Evolutionary conservation across 1,284 basidiomycete genomes (phyloP).

Genomic region (Sparassis latifolia): DNA sequence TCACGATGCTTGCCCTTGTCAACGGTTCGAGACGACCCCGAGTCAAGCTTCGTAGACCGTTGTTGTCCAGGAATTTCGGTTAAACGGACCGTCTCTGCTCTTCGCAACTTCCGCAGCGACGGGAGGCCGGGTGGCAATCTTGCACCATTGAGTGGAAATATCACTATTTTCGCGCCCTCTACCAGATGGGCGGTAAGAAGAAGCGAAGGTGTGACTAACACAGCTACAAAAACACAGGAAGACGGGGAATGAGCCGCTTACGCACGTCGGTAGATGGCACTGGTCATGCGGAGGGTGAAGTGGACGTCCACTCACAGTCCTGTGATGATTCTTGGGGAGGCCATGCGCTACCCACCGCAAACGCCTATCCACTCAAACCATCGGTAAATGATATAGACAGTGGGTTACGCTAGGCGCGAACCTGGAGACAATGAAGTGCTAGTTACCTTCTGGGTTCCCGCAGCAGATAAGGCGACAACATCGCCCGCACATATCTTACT

Average conservation of each 20-base stretch:
- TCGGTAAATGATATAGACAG: too few species aligned
- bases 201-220: conserved; percentile 48
- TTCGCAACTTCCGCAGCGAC: conserved; percentile 38
- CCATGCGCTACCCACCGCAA: conserved; percentile 66
- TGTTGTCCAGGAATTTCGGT: conserved; percentile 33
- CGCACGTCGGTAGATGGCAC: conserved; percentile 3
- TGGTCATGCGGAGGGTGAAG: conserved; percentile 3
- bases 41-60: conserved; percentile 2
- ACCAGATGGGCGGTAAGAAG: conserved; percentile 52
- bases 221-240: conserved; percentile 29
- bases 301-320: conserved; percentile 37
- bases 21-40: conserved; percentile 2
- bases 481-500: conserved; percentile 67
- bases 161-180: conserved; percentile 37
- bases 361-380: conserved; percentile 38
- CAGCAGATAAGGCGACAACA: conserved; percentile 48
- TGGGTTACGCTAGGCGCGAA: conserved; percentile 5
- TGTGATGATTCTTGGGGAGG: conserved; percentile 53
- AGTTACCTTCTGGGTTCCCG: conserved; percentile 22
- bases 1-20: conserved; percentile 40
- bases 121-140: conserved; percentile 40
- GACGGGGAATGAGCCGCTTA: conserved; percentile 4
- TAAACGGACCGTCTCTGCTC: conserved; percentile 46
- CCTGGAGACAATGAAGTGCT: conserved; percentile 3
- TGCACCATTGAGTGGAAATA: conserved; percentile 40